Conservation (phyloP, 768 basidiomycete genomes). For the Xerocomus potaroensis region DNA sequence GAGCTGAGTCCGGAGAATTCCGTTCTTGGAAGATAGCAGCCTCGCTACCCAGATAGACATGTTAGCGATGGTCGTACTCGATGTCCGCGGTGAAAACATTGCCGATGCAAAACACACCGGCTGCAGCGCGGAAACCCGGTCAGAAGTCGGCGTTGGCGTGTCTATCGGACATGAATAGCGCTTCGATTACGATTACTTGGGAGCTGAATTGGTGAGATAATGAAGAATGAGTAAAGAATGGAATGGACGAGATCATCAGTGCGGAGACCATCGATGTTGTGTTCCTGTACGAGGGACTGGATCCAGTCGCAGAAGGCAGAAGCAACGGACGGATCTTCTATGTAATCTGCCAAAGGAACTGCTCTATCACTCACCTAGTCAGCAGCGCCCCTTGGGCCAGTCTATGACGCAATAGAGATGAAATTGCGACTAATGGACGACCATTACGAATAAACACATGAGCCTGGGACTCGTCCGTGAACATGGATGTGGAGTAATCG, state of each 20-base stretch:
- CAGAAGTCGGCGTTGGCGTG: neutral
- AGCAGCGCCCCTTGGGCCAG: constrained; percentile 73
- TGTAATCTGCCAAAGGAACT: constrained; percentile 79
- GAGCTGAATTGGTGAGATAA: neutral
- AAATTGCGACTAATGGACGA: neutral
- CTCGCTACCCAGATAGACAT: constrained; percentile 36
- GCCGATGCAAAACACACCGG: constrained; percentile 83
- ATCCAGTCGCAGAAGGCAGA: constrained; percentile 24
- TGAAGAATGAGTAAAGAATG: neutral
- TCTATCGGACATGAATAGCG: neutral
- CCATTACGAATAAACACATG: neutral
- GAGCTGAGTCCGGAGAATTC: constrained; percentile 66
- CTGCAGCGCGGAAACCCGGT: constrained; percentile 48
- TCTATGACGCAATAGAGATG: constrained; percentile 17
- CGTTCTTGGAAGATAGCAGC: constrained; percentile 60
- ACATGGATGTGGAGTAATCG: constrained; percentile 64
- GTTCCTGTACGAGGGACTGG: neutral
- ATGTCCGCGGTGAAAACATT: constrained; percentile 59
- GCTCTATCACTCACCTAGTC: constrained; percentile 81
- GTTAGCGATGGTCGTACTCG: neutral
- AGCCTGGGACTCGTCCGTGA: neutral
- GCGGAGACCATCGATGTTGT: neutral
- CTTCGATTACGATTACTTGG: neutral
- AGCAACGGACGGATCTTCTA: constrained; percentile 59
- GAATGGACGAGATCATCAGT: neutral